Base-by-base conservation (phyloP, 805 yeast species). In the Candida insectorum region DNA sequence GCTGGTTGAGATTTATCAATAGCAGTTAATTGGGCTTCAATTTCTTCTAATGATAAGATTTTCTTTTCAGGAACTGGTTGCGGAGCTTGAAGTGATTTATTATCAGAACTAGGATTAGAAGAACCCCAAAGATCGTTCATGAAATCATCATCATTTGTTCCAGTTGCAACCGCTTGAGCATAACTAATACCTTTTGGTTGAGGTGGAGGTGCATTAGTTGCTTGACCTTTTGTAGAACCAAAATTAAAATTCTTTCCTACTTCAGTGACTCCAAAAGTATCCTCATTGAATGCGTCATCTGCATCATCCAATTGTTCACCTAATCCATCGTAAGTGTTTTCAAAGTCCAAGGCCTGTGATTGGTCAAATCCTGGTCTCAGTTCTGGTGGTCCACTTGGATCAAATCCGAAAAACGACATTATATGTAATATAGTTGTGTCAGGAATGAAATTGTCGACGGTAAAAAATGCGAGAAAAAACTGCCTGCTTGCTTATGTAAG, bases 261-360 rank as follows among this genome's bases (percentile, higher is more conserved):
- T 18, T 65, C 68, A 28, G 62, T 20, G 25, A 58, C 64, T 17
- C 93, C 94, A 58, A 85, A 85, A 0, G 94, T 85, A 51, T 81
- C 88, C 42, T 78, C 85, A 52, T 85, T 85, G 45, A 81, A 69
- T 24, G 83, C 93, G 52, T 86, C 96, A 30, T 82, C 89, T 20
- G 75, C 81, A 37, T 78, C 85, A 21, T 69, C 73, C 30, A 65
- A 69, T 43, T 47, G 59, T n/a, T 78, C 85, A 5, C 86, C 94
- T 35, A 81, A 69, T 2, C 91, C 89, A 36, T 79, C 85, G 56
- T 84, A 85, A 13, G 91, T 79, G 21, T 87, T 94, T 49, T 87
- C 94, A 53, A 86, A 87, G 53, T 85, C 88, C 54, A 76, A 69
- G 7, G 74, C 60, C 29, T 69, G 69, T 13, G 35, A 37, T 30